Base-by-base conservation (phyloP, 768 basidiomycete species). In the Hygrocybe coccinea region DNA sequence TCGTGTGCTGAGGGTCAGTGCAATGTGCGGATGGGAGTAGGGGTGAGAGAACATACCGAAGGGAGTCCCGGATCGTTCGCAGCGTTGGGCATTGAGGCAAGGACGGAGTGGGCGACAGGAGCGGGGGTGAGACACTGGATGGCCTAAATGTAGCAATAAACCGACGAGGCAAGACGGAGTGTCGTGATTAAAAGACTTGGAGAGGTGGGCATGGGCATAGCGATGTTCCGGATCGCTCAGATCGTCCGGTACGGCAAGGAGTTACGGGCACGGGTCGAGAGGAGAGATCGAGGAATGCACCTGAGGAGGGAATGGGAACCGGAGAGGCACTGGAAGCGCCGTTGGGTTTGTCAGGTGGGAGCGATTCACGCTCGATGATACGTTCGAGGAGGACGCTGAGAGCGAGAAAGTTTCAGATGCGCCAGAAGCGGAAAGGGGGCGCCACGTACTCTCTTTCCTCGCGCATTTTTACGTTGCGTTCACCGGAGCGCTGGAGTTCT, bases 381-480 rank as follows among this genome's bases (percentile, higher is more conserved):
- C 83, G 81, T 58, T 84, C 79, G 10, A 84, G 70, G 34, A 85
- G 72, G 49, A 74, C 64, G 53, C 85, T 86, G 60, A 38, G 35
- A 44, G 8, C n/a, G 34, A 57, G 24, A 35, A 22, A 56, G n/a
- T 58, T 29, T n/a, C 12, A 17, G 41, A 19, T 50, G 22, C 33
- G 12, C 33, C 11, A 44, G 37, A 59, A 59, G 17, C 56, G 58
- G 50, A 33, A 55, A 50, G 54, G 48, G 47, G 38, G 19, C 21
- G 46, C 24, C 45, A 75, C 83, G 56, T 64, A 87, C 87, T 78
- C 77, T 75, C 79, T 70, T 65, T 89, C 86, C 61, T 82, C 75
- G 39, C 79, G 74, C 68, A 84, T 80, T 59, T 77, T 79, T 51
- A 78, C 73, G 61, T 85, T 85, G 33, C 83, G 80, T 70, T 86